Conservation (phyloP, 495 filamentous ascomycete species). For the Penicillium riverlandense region DNA sequence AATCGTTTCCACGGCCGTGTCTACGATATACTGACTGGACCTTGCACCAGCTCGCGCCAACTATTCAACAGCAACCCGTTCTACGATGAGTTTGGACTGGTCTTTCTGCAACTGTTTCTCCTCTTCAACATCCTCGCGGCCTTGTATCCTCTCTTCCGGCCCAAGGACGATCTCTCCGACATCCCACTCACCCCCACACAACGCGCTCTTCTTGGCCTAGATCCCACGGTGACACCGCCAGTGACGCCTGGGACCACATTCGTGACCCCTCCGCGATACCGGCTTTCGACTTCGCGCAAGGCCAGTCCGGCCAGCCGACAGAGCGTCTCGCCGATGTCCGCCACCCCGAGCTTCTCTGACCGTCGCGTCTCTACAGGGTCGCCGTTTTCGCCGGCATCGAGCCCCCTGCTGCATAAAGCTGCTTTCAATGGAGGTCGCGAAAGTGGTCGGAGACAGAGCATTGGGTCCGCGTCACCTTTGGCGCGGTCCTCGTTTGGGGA, state of each 20-base stretch:
- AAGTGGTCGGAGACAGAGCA: slow-evolving; percentile 52
- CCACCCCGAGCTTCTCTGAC: slow-evolving; percentile 34
- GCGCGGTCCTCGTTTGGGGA: slow-evolving; percentile 31
- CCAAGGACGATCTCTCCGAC: slow-evolving; percentile 71
- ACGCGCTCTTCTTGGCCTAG: slow-evolving; percentile 74
- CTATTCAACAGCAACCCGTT: slow-evolving; percentile 13
- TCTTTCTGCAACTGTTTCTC: slow-evolving; percentile 50
- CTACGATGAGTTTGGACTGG: slow-evolving; percentile 33
- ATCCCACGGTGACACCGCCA: slow-evolving; percentile 55
- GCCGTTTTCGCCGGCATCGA: slow-evolving; percentile 47
- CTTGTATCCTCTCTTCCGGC: slow-evolving; percentile 59
- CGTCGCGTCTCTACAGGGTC: slow-evolving; percentile 28
- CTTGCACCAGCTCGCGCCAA: slow-evolving; percentile 14
- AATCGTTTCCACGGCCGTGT: not conserved
- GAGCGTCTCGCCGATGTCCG: slow-evolving; percentile 43
- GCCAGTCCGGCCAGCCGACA: slow-evolving; percentile 44
- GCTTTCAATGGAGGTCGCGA: slow-evolving; percentile 43
- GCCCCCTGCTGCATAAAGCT: slow-evolving; percentile 66
- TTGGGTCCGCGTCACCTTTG: slow-evolving; percentile 40
- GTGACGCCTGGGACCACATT: slow-evolving; percentile 59
- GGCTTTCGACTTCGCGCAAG: slow-evolving; percentile 60
- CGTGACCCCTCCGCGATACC: slow-evolving; percentile 83
- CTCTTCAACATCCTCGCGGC: slow-evolving; percentile 59
- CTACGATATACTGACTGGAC: slow-evolving; percentile 1
- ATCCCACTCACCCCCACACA: slow-evolving; percentile 89